Evolutionary conservation across 2,329 filamentous ascomycete genomes (phyloP), one percentile per base, ranked within the genome.

Genomic region (Alternaria atra): DNA sequence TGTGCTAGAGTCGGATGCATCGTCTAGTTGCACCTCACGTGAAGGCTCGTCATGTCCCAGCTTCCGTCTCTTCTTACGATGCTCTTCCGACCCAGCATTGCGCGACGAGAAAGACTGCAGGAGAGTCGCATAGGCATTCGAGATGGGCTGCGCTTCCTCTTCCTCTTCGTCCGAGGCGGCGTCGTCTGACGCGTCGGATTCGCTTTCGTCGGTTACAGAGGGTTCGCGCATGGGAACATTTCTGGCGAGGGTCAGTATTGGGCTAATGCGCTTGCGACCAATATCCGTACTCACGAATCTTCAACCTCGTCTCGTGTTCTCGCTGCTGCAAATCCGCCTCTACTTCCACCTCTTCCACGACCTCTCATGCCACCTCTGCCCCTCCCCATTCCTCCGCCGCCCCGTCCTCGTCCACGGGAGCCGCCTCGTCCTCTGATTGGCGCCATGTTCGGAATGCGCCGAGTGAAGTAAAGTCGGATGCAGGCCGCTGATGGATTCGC

Each of bases 71-170:
- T 84, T 89, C 20, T 79, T 80, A 50, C 79, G 80, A 6, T 83
- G 84, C 34, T 81, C 81, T 20, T 78, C 78, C 3, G 77, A 66
- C 12, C 79, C 76, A 15, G 76, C 73, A 39, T 65, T 74, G 63
- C 51, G 60, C 29, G 58, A 55, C 23, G 66, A 64, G 23, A 89
- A 81, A 2, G 87, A 81, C 63, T 87, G 83, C 15, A 90, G 77
- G 15, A 90, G 79, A 48, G 83, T 78, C 56, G 83, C 85, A 71
- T 89, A 90, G 9, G 86, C 83, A 58, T 77, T 78, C 5, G 73
- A 67, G 25, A 60, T 55, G 30, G 75, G 68, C 20, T 75, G 66
- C 13, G 67, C 69, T 48, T 70, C 64, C 10, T 67, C 65, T 6
- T 72, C 71, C 3, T 64, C 66, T 6, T 66, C 64, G 8, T 75